Conservation (phyloP, 352 stramenopile species). For the Phytophthora palmivora region DNA sequence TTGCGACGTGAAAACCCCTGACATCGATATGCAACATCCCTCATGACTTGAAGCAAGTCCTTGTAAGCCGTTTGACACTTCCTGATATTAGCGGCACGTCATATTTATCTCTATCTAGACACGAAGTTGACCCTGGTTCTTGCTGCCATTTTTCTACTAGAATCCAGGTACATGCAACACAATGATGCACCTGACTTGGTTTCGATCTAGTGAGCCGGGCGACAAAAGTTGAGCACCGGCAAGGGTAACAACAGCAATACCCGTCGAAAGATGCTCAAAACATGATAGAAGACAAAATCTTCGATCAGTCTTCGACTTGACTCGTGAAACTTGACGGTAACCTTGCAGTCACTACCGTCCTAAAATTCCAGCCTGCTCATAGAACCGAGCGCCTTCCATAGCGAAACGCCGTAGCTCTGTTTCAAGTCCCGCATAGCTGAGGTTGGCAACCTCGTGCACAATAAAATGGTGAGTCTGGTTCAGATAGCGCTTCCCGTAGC, state of each 20-base stretch:
- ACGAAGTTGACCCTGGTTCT: no score
- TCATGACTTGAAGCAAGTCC: no score
- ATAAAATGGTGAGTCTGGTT: constrained; percentile 46
- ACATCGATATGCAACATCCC: background rate
- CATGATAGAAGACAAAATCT: background rate
- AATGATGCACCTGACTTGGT: background rate
- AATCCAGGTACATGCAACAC: no score
- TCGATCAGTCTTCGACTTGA: background rate
- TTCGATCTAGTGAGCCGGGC: constrained; percentile 6
- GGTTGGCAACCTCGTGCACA: constrained; percentile 35
- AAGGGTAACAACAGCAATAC: no score
- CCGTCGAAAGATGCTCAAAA: no score
- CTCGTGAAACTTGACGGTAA: background rate
- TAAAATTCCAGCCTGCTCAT: constrained; percentile 28
- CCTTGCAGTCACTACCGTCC: constrained; percentile 7
- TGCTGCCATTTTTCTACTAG: no score
- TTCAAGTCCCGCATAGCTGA: constrained; percentile 44
- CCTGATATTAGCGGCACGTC: background rate
- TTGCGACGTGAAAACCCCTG: background rate
- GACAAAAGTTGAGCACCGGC: background rate
- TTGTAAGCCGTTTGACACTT: constrained; percentile 10
- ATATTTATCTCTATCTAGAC: background rate
- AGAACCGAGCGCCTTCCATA: constrained; percentile 35
- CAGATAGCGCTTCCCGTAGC: constrained; percentile 55
- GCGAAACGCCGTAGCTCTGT: constrained; percentile 42